phyloP scores from a whole-genome alignment of 768 basidiomycete genomes.

The Boletus huronensis region DNA sequence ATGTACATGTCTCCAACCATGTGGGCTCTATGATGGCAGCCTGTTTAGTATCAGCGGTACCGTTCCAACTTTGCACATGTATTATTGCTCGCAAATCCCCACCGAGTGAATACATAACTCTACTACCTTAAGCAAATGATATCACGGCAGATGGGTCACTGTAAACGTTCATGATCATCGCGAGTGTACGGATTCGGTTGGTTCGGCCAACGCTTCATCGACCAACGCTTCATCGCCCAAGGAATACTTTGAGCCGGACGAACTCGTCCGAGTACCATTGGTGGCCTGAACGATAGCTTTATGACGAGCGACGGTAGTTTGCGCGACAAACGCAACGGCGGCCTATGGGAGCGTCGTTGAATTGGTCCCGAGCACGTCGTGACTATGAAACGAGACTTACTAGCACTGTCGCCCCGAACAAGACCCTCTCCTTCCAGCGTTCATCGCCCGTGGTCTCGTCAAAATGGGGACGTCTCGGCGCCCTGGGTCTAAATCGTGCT shows the following conservation, averaged over 20 bases:
- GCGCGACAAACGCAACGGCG: constrained; percentile 31
- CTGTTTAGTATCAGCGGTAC: no score
- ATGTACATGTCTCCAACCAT: neutral
- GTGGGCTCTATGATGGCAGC: no score
- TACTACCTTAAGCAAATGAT: neutral
- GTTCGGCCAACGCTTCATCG: constrained; percentile 25
- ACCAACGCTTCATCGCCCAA: constrained; percentile 20
- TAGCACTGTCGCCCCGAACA: constrained; percentile 51
- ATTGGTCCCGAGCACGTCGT: neutral
- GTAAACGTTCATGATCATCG: neutral
- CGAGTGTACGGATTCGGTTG: neutral
- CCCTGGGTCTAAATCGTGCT: constrained; percentile 40
- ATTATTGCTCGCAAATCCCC: neutral
- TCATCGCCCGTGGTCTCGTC: constrained; percentile 50
- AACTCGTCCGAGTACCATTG: neutral
- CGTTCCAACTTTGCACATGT: neutral
- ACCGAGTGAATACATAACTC: neutral
- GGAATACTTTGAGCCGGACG: constrained; percentile 1
- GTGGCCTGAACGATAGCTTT: constrained; percentile 28
- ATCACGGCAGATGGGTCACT: neutral
- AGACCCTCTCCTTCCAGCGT: constrained; percentile 61
- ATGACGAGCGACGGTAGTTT: constrained; percentile 30
- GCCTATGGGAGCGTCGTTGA: constrained; percentile 26
- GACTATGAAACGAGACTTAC: constrained; percentile 32
- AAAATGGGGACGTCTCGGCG: constrained; percentile 41